Conservation (phyloP, 352 stramenopile genomes). For the Blastocystis sp. region DNA sequence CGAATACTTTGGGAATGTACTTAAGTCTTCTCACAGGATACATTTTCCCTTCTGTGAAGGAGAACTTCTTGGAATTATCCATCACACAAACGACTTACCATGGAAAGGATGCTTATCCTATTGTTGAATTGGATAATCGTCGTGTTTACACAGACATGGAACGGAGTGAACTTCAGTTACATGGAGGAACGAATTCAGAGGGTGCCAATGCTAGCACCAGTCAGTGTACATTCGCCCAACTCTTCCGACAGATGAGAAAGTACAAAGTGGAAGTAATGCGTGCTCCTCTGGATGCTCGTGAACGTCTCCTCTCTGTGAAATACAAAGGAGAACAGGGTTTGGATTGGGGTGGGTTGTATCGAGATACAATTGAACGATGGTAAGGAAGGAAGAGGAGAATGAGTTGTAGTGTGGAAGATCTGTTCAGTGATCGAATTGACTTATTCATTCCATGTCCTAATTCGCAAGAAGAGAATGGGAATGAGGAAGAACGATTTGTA, state of each 20-base stretch:
- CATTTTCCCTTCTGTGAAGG: conserved; percentile 55
- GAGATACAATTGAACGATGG: conserved; percentile 62
- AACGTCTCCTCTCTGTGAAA: conserved; percentile 63
- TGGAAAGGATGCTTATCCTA: conserved; percentile 41
- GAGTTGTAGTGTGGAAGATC: conserved; percentile 28
- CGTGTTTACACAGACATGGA: conserved; percentile 60
- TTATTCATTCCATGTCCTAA: conserved; percentile 50
- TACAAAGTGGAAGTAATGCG: conserved; percentile 28
- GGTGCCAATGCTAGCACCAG: neutral
- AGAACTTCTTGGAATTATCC: conserved; percentile 53
- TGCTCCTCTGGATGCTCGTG: conserved; percentile 28
- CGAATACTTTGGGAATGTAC: conserved; percentile 23
- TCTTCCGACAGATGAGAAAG: conserved; percentile 48
- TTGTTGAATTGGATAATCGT: conserved; percentile 53
- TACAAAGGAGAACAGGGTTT: conserved; percentile 64
- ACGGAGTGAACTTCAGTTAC: neutral
- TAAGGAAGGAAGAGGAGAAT: neutral
- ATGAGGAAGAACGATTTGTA: conserved; percentile 64
- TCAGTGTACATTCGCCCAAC: conserved; percentile 60
- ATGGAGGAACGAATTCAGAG: neutral
- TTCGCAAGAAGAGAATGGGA: neutral
- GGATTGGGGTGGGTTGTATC: conserved; percentile 64
- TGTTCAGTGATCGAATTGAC: conserved; percentile 55
- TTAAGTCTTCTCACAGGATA: conserved; percentile 16
- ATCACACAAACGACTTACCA: conserved; percentile 45